Evolutionary conservation across 140 eudicot genomes (phyloP), one percentile per base, ranked within the genome.

Genomic region (Senecio squalidus): DNA sequence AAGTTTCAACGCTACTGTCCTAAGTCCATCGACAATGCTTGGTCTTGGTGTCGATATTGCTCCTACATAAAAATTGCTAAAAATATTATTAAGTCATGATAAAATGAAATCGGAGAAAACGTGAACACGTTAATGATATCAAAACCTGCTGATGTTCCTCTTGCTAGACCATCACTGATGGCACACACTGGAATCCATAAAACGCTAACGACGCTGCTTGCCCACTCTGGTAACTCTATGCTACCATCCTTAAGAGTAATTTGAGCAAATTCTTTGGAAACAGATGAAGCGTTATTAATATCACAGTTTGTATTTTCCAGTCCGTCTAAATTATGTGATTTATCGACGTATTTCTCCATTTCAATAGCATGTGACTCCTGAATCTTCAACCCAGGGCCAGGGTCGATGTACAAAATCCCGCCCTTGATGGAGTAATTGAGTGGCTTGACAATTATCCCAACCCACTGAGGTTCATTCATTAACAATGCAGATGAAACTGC

Each of bases 381-480:
- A 22, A 87, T 78, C 64, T 62, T 69, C 69, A 92, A 74, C 41
- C 93, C 93, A 30, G 96, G 96, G 50, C 98, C 98, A 15, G 83
- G 40, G 22, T 82, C 93, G 36, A 92, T 76, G 71, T 81, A 83
- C 78, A 92, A 75, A 55, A 82, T 69, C 39, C 95, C 93, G 36
- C 95, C 98, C 53, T 73, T 73, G 22, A 87, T 95, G 56, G 96
- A 67, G 69, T 92, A 87, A 31, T 80, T 75, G 5, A 77, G 62
- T 6, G 96, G 96, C 65, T 53, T 84, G 23, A 92, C 73, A 62
- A 87, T 73, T 28, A 92, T 84, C 39, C 98, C 98, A 43, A 92
- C 82, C 98, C 98, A 92, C 69, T 92, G 98, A 64, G 86, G 57
- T 60, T 87, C 96, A 67, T 92, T 92, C 74, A 92, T 81, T 54